phyloP scores from a whole-genome alignment of 805 yeast species.

The Yarrowia sp. region DNA sequence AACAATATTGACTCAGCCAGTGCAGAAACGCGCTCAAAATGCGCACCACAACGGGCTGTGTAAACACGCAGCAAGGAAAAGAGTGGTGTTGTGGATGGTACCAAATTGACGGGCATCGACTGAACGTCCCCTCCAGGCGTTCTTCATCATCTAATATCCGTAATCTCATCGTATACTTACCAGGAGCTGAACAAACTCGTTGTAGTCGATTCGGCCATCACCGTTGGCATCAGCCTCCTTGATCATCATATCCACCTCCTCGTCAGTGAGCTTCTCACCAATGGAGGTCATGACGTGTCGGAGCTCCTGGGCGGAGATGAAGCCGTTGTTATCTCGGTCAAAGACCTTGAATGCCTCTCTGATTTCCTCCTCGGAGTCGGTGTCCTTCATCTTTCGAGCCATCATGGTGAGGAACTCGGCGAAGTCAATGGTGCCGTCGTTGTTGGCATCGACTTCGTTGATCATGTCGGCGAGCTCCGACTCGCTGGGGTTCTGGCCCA shows the following conservation, averaged over 20 bases:
- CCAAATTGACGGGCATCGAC: too few species aligned
- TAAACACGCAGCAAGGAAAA: slow-evolving; percentile 20
- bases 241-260: slow-evolving; percentile 97
- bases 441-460: slow-evolving; percentile 95
- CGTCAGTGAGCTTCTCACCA: slow-evolving; percentile 95
- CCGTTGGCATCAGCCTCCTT: slow-evolving; percentile 84
- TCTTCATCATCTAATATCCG: too few species aligned
- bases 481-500: slow-evolving; percentile 97
- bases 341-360: slow-evolving; percentile 98
- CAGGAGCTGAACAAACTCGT: slow-evolving; percentile 91
- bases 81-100: too few species aligned
- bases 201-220: slow-evolving; percentile 96
- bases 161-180: slow-evolving; percentile 20
- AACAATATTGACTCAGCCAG: slow-evolving; percentile 33
- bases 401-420: slow-evolving; percentile 83
- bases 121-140: too few species aligned
- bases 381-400: slow-evolving; percentile 94
- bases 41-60: slow-evolving; percentile 25
- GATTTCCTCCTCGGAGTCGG: slow-evolving; percentile 96
- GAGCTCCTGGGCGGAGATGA: slow-evolving; percentile 94
- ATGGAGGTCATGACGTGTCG: slow-evolving; percentile 96
- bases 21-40: slow-evolving; percentile 32
- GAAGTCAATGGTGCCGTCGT: slow-evolving; percentile 87
- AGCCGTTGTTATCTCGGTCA: slow-evolving; percentile 93
- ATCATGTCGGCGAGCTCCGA: slow-evolving; percentile 95